These are phyloP conservation scores for Lenzites betulinus DNA, from an alignment of 768 basidiomycete genomes.

Conservation along the genomic window DNA sequence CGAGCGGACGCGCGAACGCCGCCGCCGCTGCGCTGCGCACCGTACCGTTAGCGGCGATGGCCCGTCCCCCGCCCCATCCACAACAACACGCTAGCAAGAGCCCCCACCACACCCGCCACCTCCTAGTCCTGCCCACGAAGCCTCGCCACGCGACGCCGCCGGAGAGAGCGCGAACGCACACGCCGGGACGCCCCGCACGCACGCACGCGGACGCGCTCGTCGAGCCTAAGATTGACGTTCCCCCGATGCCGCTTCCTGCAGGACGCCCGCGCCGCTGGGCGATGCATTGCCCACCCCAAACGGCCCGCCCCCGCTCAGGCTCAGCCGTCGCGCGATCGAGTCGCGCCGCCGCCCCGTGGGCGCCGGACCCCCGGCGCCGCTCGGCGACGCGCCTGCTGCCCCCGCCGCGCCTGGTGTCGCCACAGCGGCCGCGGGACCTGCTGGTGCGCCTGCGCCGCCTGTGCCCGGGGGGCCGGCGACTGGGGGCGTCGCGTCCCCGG, in stretches of 20 bases:
- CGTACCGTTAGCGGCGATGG: too few species aligned
- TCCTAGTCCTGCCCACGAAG: background rate
- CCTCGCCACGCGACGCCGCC: background rate
- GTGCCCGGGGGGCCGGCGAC: conserved; percentile 9
- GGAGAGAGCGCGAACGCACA: too few species aligned
- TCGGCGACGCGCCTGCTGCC: background rate
- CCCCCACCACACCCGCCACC: background rate
- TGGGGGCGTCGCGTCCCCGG: conserved; percentile 30
- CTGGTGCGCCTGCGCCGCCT: background rate
- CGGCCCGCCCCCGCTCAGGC: conserved; percentile 32
- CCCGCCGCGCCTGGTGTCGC: conserved; percentile 2
- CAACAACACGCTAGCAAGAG: background rate
- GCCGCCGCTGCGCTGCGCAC: background rate
- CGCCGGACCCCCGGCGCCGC: conserved; percentile 1
- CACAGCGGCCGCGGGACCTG: too few species aligned
- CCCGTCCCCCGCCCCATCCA: background rate
- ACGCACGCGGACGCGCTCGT: background rate
- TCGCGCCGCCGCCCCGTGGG: conserved; percentile 28
- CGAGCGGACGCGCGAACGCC: too few species aligned
- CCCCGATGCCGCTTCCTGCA: conserved; percentile 26
- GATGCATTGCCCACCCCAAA: conserved; percentile 18
- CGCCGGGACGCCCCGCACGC: background rate
- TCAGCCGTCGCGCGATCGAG: conserved; percentile 34
- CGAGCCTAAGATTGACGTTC: conserved; percentile 28
- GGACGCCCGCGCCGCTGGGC: conserved; percentile 8